Percentiles rank a stretch among this genome's conserved stretches.
phyloP scores from a whole-genome alignment of 179 eudicot genomes.

The Dionaea muscipula region DNA sequence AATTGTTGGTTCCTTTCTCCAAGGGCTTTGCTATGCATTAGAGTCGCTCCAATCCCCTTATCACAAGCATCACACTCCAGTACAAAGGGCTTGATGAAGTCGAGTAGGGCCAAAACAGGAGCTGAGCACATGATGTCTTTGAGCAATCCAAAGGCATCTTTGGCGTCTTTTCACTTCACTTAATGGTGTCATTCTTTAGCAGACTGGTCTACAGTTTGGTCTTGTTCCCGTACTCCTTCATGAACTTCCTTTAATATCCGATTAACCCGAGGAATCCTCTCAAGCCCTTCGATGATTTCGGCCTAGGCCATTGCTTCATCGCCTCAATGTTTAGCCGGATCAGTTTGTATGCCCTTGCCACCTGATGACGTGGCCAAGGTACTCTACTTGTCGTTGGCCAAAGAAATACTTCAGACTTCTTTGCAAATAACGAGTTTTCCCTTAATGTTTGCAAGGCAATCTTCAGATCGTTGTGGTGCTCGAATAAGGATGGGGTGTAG shows the following conservation, averaged over 20 bases:
- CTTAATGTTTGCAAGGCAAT: neutral
- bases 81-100: neutral
- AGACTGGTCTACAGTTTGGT: neutral
- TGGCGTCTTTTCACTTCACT: neutral
- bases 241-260: neutral
- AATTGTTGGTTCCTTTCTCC: neutral
- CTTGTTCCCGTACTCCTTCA: neutral
- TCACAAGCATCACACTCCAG: neutral
- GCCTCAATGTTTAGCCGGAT: too few species aligned
- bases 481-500: neutral
- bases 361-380: neutral
- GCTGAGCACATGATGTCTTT: neutral
- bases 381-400: neutral
- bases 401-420: neutral
- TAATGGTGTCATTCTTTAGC: neutral
- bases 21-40: neutral
- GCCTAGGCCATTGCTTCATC: too few species aligned
- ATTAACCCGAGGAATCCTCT: too few species aligned
- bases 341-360: too few species aligned
- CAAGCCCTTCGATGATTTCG: too few species aligned
- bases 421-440: neutral
- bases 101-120: neutral
- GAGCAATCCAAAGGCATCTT: neutral
- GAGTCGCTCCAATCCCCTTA: neutral
- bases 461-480: too few species aligned